Base-by-base conservation (phyloP, 2,329 filamentous ascomycete species). In the Paracorniculantispora psalliotae region DNA sequence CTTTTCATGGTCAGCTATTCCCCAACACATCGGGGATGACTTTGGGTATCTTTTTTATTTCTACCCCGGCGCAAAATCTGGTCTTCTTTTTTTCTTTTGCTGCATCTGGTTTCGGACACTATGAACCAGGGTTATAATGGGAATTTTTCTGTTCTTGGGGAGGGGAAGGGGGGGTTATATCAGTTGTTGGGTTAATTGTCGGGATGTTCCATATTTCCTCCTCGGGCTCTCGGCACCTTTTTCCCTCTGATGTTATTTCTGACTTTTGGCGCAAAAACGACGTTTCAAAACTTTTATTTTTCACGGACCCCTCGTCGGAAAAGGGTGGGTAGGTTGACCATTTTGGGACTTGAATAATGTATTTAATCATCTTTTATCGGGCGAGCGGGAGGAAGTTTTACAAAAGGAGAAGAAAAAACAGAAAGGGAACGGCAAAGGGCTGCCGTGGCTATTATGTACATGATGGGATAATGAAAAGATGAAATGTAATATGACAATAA, bases 21-120 rank as follows among this genome's bases (percentile, higher is more conserved):
- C 17, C 5, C 13, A n/a, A 10, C 8, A 19, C 12, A 10, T 9
- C 26, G 10, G 21, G 44, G 28, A 12, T 4, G 9, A 9, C 17
- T 13, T 39, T 28, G 52, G 52, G 25, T 17, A 12, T 33, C 15
- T 47, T 37, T 35, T 47, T n/a, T n/a, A n/a, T n/a, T n/a, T n/a
- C n/a, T n/a, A n/a, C n/a, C n/a, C n/a, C 25, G 55, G 55, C 46
- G 46, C 44, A 50, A n/a, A n/a, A n/a, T 23, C n/a, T 33, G 41
- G 41, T 19, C 21, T 44, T 4, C 21, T 23, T 33, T 28, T 46
- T n/a, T 13, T 21, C 25, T 28, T 46, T n/a, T 13, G 19, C 25
- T 12, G 30, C 41, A 47, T 55, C 3, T 26, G 13, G 26, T n/a
- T 35, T 44, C 21, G 21, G 28, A 35, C 7, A 35, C 41, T 6